Percentiles rank a stretch among this genome's conserved stretches.
These are phyloP conservation scores for Apophysomyces sp. DNA, from an alignment of 371 early-diverging fungal species.

Conservation along the genomic window DNA sequence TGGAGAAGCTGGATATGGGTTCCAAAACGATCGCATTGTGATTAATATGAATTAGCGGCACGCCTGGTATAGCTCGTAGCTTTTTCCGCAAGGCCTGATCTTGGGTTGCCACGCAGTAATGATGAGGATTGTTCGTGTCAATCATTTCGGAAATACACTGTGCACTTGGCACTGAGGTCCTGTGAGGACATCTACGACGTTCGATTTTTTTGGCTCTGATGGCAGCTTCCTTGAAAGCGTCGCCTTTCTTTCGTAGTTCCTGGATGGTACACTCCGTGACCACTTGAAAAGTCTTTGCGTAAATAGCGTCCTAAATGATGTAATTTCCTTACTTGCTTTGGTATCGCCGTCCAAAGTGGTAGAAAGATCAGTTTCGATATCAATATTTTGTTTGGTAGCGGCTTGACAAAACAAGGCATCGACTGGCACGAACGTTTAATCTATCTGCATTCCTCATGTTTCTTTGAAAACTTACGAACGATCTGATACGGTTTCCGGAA, in stretches of 20 bases:
- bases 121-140: constrained; percentile 67
- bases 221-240: constrained; percentile 57
- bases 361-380: background rate
- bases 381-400: background rate
- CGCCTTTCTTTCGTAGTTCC: constrained; percentile 69
- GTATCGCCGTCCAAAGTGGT: background rate
- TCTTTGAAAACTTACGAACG: constrained; percentile 6
- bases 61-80: constrained; percentile 78
- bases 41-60: constrained; percentile 84
- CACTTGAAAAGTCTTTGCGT: constrained; percentile 45
- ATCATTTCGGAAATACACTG: constrained; percentile 78
- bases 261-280: constrained; percentile 80
- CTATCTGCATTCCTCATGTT: background rate
- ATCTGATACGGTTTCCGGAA: constrained; percentile 67
- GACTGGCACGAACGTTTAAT: background rate
- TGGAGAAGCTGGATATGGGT: constrained; percentile 60
- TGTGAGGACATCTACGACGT: constrained; percentile 78
- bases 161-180: constrained; percentile 59
- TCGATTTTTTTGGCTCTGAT: constrained; percentile 70
- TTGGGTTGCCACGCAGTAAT: constrained; percentile 85
- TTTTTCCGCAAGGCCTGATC: constrained; percentile 61
- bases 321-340: background rate
- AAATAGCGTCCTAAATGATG: background rate
- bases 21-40: constrained; percentile 81
- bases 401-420: background rate